Evolutionary conservation across 805 yeast species (phyloP).

Genomic region (Saturnispora dispora): DNA sequence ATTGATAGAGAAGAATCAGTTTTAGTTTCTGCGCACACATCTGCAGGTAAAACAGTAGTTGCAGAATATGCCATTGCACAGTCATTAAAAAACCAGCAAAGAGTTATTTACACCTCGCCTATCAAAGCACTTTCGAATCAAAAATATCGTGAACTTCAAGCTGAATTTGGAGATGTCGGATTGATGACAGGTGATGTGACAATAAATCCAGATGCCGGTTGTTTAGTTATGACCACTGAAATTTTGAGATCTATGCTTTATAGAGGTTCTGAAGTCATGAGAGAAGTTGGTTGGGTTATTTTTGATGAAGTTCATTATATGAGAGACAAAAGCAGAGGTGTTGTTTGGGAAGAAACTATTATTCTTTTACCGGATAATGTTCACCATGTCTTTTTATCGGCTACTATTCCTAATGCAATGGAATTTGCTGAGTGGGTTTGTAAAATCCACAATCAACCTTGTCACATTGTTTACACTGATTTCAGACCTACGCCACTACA

Average conservation of each 20-base stretch:
- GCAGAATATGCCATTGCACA: constrained; percentile 97
- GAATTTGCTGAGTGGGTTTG: constrained; percentile 99
- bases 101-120: constrained; percentile 93
- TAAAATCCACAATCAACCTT: constrained; percentile 89
- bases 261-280: constrained; percentile 89
- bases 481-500: constrained; percentile 98
- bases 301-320: constrained; percentile 98
- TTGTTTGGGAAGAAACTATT: constrained; percentile 98
- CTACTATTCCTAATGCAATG: constrained; percentile 96
- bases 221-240: constrained; percentile 96
- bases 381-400: constrained; percentile 81
- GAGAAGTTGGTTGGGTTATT: constrained; percentile 96
- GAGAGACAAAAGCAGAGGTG: constrained; percentile 94
- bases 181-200: constrained; percentile 97
- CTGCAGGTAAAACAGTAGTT: constrained; percentile 96
- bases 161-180: constrained; percentile 59
- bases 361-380: constrained; percentile 97
- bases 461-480: constrained; percentile 97
- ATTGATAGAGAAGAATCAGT: constrained; percentile 93
- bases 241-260: constrained; percentile 91
- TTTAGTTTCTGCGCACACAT: constrained; percentile 93
- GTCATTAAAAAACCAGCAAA: constrained; percentile 80
- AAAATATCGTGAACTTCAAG: constrained; percentile 62
- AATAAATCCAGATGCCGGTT: constrained; percentile 91
- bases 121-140: constrained; percentile 88